Evolutionary conservation across 2,329 filamentous ascomycete genomes (phyloP), one percentile per base, ranked within the genome.

Genomic region (Aspergillus sp.): DNA sequence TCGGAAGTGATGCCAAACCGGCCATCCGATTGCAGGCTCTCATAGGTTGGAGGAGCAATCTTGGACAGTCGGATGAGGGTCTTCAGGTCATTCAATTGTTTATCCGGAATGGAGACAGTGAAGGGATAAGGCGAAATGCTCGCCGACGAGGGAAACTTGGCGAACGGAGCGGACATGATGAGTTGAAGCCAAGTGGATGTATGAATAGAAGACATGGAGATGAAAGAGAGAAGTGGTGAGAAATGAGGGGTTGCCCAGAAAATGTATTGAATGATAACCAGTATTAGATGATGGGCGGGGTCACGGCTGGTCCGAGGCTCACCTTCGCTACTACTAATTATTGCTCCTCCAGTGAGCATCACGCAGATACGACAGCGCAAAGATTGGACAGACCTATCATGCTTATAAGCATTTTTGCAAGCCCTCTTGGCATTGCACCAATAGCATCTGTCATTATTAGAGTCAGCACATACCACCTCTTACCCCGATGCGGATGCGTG

Each of bases 1-100:
- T 81, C 74, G 3, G 76, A 74, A 0, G 72, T 77, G 41, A 83
- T 73, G 1, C 83, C 83, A 67, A 77, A 83, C 2, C 67, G 70
- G 15, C 75, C 69, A 41, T 81, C 75, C 8, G 70, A 59, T n/a
- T 77, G 73, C 17, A 72, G 70, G 67, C 82, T 83, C 65, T 84
- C 82, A 42, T 77, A 85, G 2, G 80, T 81, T 3, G 71, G 67
- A 1, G 82, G 81, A 0, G 77, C 82, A 11, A 85, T 72, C 51
- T 78, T 81, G 3, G 82, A 81, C 4, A 83, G 69, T 52, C 75
- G 74, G 8, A 85, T 66, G 1, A 85, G 71, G 3, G 78, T 73
- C 57, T 78, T 75, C 62, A 85, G 78, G 13, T 82, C 78, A 15
- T 74, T 61, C 1, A 85, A 60, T 39, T 80, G 76, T 21, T 77